A percentile compares a stretch with the other conserved stretches of the same genome.
Conservation (phyloP, 2,329 filamentous ascomycete species). For the Berkeleyomyces rouxiae region DNA sequence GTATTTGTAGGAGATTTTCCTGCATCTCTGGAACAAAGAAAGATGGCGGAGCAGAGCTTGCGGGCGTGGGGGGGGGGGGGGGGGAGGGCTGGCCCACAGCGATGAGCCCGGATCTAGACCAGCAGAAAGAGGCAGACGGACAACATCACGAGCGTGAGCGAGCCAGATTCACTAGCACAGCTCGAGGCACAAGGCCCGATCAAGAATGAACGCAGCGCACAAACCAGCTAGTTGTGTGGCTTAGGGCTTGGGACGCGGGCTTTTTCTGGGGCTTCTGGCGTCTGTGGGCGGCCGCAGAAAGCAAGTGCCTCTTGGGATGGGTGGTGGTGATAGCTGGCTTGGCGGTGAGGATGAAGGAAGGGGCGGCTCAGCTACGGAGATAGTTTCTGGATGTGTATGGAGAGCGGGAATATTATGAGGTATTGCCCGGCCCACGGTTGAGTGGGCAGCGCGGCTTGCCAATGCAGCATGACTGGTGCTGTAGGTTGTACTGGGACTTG, state of each 20-base stretch:
- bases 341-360: neutral
- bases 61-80: too few relatives aligned
- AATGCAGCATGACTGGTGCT: too few relatives aligned
- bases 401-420: neutral
- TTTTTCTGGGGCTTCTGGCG: neutral
- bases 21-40: too few relatives aligned
- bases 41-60: neutral
- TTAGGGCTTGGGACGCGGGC: neutral
- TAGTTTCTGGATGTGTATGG: neutral
- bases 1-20: too few relatives aligned
- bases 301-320: neutral
- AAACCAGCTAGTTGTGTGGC: neutral
- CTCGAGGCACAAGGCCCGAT: neutral
- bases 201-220: neutral
- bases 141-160: neutral
- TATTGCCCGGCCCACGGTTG: neutral
- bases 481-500: too few relatives aligned
- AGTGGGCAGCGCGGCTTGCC: too few relatives aligned
- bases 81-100: too few relatives aligned
- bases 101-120: too few relatives aligned
- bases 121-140: too few relatives aligned
- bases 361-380: neutral
- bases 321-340: neutral
- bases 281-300: neutral
- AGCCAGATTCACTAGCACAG: neutral